Base-by-base conservation (phyloP, 257 asterid species). In the Gentiana straminea region DNA sequence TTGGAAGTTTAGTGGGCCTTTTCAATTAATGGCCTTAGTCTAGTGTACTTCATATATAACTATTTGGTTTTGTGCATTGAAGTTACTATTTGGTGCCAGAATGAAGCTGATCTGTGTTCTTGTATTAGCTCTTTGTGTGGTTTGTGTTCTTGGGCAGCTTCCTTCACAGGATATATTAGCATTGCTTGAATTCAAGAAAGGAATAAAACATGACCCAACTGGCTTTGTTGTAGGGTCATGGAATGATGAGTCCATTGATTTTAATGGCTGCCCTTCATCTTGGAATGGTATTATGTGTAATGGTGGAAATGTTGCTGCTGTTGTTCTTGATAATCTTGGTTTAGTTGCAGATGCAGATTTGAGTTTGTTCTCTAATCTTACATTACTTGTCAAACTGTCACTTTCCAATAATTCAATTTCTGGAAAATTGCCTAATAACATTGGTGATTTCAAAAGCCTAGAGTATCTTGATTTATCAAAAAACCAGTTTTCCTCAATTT, bases 261-360 rank as follows among this genome's bases (percentile, higher is more conserved):
- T 91, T 78, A 83, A 92, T 55, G 97, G 98, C 15, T 92, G 98
- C 64, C 98, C 97, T 53, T 81, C 98, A 2, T 83, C 98, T 36
- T 92, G 98, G 98, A 92, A 92, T 61, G 98, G 98, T 51, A 87
- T 92, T 37, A 85, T 85, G 97, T 92, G 98, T 53, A 83, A 75
- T 65, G 95, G 94, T 55, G 95, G 84, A n/a, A 88, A 81, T 78
- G 97, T 92, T 33, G 97, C 94, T 4, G 98, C 85, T 1, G 93
- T 92, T 68, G 93, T 79, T 59, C 95, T 92, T 50, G 97, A 92
- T 59, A 75, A 83, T 59, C 68, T 87, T 38, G 90, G 89, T 32
- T 64, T 92, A 62, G 63, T 75, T 0, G 98, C 89, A 0, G 84
- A 77, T 13, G 86, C 74, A 10, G 97, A 92, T 73, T 83, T 92